phyloP scores from a whole-genome alignment of 2,329 filamentous ascomycete species.

The Neofusicoccum umdonicola region DNA sequence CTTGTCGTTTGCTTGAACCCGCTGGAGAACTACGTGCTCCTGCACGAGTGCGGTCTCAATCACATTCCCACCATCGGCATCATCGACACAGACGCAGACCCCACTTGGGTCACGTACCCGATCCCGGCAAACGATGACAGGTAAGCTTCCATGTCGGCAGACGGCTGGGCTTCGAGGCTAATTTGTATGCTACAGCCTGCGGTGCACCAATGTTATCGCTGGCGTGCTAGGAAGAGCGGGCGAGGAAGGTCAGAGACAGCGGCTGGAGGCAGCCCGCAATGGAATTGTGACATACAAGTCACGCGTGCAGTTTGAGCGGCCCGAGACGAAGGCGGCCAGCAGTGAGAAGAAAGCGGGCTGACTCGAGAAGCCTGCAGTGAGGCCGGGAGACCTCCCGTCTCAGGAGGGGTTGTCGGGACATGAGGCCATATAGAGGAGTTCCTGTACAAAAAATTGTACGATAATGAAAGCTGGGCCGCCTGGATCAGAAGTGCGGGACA shows the following conservation, averaged over 20 bases:
- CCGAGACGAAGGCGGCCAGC: neutral
- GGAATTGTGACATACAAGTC: constrained; percentile 61
- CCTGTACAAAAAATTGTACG: neutral
- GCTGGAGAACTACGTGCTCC: constrained; percentile 81
- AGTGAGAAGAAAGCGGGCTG: neutral
- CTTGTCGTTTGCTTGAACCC: constrained; percentile 92
- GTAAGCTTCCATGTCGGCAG: constrained; percentile 39
- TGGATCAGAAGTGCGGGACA: neutral
- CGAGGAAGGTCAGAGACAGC: constrained; percentile 68
- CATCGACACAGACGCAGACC: constrained; percentile 89
- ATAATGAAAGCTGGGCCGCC: neutral
- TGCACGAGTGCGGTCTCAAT: constrained; percentile 86
- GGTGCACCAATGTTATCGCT: constrained; percentile 76
- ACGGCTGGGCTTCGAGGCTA: neutral
- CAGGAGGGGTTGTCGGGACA: neutral
- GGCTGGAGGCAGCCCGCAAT: constrained; percentile 60
- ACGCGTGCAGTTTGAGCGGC: constrained; percentile 24
- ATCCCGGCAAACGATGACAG: constrained; percentile 97
- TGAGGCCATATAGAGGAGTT: neutral
- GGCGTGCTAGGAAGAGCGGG: constrained; percentile 84
- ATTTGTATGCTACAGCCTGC: constrained; percentile 59
- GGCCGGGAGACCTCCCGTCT: constrained; percentile 1
- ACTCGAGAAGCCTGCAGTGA: neutral
- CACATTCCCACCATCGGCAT: constrained; percentile 92
- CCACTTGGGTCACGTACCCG: constrained; percentile 91